phyloP scores from a whole-genome alignment of 164 flowering plant genomes.

The Annona cherimola region DNA sequence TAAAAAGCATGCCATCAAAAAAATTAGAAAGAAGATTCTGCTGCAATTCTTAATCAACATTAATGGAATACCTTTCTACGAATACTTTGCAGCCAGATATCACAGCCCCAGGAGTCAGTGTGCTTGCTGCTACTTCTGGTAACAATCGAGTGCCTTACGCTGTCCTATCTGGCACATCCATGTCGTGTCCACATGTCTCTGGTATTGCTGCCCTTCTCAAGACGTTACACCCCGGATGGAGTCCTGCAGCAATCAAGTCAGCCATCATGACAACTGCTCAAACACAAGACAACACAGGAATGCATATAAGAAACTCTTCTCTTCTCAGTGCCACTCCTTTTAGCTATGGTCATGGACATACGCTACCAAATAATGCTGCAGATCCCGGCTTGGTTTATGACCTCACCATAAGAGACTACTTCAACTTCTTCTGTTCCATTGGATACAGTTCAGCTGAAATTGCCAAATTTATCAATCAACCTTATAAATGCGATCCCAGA shows the following conservation, averaged over 20 bases:
- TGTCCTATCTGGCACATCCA: slow-evolving; percentile 59
- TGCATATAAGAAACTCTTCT: slow-evolving; percentile 19
- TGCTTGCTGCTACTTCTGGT: slow-evolving; percentile 56
- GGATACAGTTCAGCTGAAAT: slow-evolving; percentile 17
- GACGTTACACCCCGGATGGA: slow-evolving; percentile 55
- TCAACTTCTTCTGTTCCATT: slow-evolving; percentile 38
- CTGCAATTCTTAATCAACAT: too few relatives aligned
- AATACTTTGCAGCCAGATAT: slow-evolving; percentile 51
- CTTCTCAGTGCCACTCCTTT: slow-evolving; percentile 28
- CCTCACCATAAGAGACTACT: slow-evolving; percentile 32
- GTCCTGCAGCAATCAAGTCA: slow-evolving; percentile 68
- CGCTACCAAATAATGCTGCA: slow-evolving; percentile 39
- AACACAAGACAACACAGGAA: slow-evolving; percentile 27
- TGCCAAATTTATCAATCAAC: not conserved
- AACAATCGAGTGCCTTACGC: slow-evolving; percentile 31
- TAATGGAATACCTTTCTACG: too few relatives aligned
- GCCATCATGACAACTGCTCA: slow-evolving; percentile 64
- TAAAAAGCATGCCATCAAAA: not conserved
- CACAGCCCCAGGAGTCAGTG: slow-evolving; percentile 62
- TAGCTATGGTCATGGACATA: slow-evolving; percentile 41
- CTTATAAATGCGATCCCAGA: slow-evolving; percentile 6
- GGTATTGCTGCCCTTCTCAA: slow-evolving; percentile 63
- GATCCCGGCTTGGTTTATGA: slow-evolving; percentile 61
- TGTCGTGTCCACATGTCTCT: slow-evolving; percentile 75
- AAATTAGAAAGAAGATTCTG: not conserved